phyloP scores from a whole-genome alignment of 768 basidiomycete species.

The Epithele typhae region DNA sequence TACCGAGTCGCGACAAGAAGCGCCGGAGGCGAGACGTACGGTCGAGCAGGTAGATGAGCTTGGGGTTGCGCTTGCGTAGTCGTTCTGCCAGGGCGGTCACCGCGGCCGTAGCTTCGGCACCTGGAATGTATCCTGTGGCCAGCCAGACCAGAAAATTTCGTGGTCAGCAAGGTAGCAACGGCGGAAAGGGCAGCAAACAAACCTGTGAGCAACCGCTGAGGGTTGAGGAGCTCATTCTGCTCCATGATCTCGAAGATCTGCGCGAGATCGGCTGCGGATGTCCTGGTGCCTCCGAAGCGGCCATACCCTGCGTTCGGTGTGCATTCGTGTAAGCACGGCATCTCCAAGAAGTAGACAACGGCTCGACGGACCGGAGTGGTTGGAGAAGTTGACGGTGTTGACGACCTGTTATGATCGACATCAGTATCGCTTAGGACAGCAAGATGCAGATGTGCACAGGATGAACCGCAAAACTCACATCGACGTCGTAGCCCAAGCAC shows the following conservation, averaged over 20 bases:
- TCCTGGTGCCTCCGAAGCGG: slow-evolving; percentile 72
- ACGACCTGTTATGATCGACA: slow-evolving; percentile 47
- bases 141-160: too few species aligned
- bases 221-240: slow-evolving; percentile 67
- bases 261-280: slow-evolving; percentile 72
- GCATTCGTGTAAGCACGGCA: too few species aligned
- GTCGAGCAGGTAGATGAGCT: slow-evolving; percentile 84
- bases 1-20: neutral
- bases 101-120: slow-evolving; percentile 68
- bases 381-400: slow-evolving; percentile 93
- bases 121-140: slow-evolving; percentile 87
- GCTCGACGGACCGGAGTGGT: slow-evolving; percentile 70
- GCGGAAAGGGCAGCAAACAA: too few species aligned
- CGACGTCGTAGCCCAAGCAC: slow-evolving; percentile 92
- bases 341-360: too few species aligned
- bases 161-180: too few species aligned
- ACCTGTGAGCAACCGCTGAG: slow-evolving; percentile 80
- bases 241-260: slow-evolving; percentile 72
- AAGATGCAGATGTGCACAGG: slow-evolving; percentile 8
- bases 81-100: slow-evolving; percentile 60
- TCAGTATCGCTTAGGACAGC: neutral
- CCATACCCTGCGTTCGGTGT: slow-evolving; percentile 94
- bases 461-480: slow-evolving; percentile 47
- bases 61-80: slow-evolving; percentile 52
- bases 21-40: too few species aligned